A percentile compares a stretch with the other conserved stretches of the same genome.
These are phyloP conservation scores for Hypsizygus marmoreus DNA, from an alignment of 768 basidiomycete genomes.

Conservation along the genomic window DNA sequence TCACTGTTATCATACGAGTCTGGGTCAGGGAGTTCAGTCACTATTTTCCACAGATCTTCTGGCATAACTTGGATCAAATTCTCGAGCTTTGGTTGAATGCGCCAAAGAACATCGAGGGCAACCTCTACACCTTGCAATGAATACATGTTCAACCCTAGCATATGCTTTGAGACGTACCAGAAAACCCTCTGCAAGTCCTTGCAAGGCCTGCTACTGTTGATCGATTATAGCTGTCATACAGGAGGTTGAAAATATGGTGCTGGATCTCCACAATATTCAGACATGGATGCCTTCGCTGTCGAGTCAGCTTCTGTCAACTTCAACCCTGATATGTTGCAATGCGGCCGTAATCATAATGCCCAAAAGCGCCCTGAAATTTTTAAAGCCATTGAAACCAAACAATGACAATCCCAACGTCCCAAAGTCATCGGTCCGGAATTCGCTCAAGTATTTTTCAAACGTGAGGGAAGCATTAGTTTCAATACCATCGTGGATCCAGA, in stretches of 20 bases:
- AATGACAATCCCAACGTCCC: no score
- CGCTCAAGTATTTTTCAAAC: no score
- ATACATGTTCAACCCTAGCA: not conserved
- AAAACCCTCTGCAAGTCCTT: not conserved
- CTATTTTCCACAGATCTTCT: not conserved
- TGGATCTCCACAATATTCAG: not conserved
- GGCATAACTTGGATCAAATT: conserved; percentile 5
- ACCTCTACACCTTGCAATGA: not conserved
- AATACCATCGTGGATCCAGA: no score
- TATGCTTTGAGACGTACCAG: not conserved
- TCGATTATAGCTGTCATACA: not conserved
- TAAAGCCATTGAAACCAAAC: no score
- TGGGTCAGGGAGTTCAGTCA: not conserved
- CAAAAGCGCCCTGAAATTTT: no score
- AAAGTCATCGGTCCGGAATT: no score
- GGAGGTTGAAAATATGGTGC: not conserved
- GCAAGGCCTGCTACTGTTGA: not conserved
- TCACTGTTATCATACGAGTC: no score
- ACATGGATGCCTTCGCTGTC: no score
- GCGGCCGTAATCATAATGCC: no score
- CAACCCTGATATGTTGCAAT: no score
- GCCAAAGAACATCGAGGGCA: conserved; percentile 4
- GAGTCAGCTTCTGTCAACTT: no score
- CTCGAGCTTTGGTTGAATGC: not conserved
- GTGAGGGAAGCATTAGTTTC: no score